Base-by-base conservation (phyloP, 768 basidiomycete species). In the Pleurotus tuber-regium region DNA sequence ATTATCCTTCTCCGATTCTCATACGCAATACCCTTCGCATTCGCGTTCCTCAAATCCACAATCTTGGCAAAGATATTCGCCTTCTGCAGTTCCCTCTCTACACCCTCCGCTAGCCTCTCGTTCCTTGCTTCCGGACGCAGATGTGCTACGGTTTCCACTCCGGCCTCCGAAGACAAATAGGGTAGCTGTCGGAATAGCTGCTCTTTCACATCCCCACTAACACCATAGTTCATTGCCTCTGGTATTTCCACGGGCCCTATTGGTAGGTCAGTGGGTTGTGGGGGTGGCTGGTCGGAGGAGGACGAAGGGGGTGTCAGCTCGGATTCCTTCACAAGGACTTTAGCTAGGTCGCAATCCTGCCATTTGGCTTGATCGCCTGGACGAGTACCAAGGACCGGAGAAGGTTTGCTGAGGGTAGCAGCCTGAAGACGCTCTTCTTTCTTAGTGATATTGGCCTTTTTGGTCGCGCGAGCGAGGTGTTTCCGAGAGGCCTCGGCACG, bases 41-140 rank as follows among this genome's bases (percentile, higher is more conserved):
- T 90, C 14, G 96, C 88, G 62, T 98, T 98, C 56, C 86, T 74
- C 59, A 98, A 68, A 70, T 97, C 93, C 18, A 93, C 69, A 25
- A 92, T 68, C 57, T 78, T 77, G 36, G 87, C 84, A 51, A 97
- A 76, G 60, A 68, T 63, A 54, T 71, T 77, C 4, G 77, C 73
- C 61, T 84, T 86, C 51, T 54, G 53, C 25, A 72, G 42, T 58
- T 82, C 76, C 33, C 59, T 61, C 39, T 61, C 57, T 52, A 65
- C 62, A 21, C 63, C 67, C 43, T 59, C 57, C 31, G 51, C 40
- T 12, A 59, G 57, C 50, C 57, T 52, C 18, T 59, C 54, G 38
- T 56, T 60, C 11, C 39, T 62, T 56, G 4, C 57, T 53, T 46
- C 59, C 48, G 29, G 54, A 55, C 36, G 62, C 44, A 44, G 57